These are phyloP conservation scores for Phytophthora pistaciae DNA, from an alignment of 352 stramenopile species.

Conservation along the genomic window DNA sequence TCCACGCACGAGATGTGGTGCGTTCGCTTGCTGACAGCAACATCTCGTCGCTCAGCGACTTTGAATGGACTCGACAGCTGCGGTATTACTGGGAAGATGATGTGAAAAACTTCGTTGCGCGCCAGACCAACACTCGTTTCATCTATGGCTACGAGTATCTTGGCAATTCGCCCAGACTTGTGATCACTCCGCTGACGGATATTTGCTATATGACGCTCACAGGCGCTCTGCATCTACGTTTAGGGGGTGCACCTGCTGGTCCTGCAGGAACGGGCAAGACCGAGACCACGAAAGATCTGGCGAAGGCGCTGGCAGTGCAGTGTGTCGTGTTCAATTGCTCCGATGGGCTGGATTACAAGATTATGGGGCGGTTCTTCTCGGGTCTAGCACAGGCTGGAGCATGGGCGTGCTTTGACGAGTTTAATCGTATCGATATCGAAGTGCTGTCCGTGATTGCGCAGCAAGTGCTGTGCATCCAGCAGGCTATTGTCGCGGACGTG, in stretches of 20 bases:
- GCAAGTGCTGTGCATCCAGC: conserved; percentile 95
- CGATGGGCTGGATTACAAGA: conserved; percentile 96
- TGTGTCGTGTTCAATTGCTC: conserved; percentile 98
- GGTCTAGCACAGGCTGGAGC: conserved; percentile 93
- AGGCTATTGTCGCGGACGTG: conserved; percentile 91
- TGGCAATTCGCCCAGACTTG: conserved; percentile 81
- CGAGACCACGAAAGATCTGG: conserved; percentile 95
- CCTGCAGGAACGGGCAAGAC: conserved; percentile 96
- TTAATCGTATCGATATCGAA: conserved; percentile 97
- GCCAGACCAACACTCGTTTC: conserved; percentile 87
- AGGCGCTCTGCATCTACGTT: conserved; percentile 92
- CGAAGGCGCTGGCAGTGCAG: conserved; percentile 94
- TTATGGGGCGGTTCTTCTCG: conserved; percentile 97
- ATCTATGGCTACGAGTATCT: conserved; percentile 91
- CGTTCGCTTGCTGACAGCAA: conserved; percentile 83
- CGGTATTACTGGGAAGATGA: conserved; percentile 91
- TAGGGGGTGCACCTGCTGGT: conserved; percentile 93
- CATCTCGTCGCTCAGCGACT: conserved; percentile 84
- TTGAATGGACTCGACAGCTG: conserved; percentile 93
- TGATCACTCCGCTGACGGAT: conserved; percentile 88
- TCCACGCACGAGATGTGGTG: conserved; percentile 92
- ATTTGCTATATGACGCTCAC: conserved; percentile 96
- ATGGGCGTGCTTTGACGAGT: conserved; percentile 97
- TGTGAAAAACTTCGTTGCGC: conserved; percentile 86
- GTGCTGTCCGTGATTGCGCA: conserved; percentile 97